Evolutionary conservation across 352 stramenopile genomes (phyloP).

Genomic region (Elongisporangium anandrum): DNA sequence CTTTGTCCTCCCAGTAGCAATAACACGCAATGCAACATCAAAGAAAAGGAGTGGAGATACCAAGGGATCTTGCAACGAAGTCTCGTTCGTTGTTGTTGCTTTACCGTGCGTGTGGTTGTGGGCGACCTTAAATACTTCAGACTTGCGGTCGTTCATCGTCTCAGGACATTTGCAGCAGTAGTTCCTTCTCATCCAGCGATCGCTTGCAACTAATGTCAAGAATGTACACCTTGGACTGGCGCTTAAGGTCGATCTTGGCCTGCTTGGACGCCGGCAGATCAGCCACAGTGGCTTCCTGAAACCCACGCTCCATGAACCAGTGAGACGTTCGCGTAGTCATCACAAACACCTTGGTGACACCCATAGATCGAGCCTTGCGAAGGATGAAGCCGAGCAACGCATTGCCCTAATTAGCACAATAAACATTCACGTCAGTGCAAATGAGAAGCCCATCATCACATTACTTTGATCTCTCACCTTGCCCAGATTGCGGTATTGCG

Average conservation of each 20-base stretch:
- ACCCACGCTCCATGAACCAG: constrained; percentile 97
- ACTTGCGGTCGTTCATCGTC: not conserved
- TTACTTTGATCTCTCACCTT: constrained; percentile 31
- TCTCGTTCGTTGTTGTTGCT: not conserved
- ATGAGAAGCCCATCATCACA: not conserved
- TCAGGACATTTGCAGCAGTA: constrained; percentile 59
- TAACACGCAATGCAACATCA: constrained; percentile 1
- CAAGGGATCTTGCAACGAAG: not conserved
- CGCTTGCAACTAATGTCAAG: constrained; percentile 85
- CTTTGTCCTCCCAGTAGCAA: constrained; percentile 8
- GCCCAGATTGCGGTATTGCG: constrained; percentile 76
- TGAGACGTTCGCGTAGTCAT: constrained; percentile 97
- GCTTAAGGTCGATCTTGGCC: constrained; percentile 73
- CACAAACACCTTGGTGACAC: constrained; percentile 94
- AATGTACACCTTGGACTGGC: constrained; percentile 87
- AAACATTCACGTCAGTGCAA: not conserved
- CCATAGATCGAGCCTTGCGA: constrained; percentile 79
- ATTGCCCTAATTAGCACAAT: constrained; percentile 59
- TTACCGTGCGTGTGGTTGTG: not conserved
- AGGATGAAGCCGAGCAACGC: constrained; percentile 90
- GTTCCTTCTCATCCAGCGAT: constrained; percentile 79
- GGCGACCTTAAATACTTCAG: not conserved
- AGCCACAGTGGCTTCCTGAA: constrained; percentile 87
- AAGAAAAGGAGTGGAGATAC: not conserved
- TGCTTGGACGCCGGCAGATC: constrained; percentile 81